Conservation (phyloP, 2,329 filamentous ascomycete genomes). For the Claviceps fusiformis region DNA sequence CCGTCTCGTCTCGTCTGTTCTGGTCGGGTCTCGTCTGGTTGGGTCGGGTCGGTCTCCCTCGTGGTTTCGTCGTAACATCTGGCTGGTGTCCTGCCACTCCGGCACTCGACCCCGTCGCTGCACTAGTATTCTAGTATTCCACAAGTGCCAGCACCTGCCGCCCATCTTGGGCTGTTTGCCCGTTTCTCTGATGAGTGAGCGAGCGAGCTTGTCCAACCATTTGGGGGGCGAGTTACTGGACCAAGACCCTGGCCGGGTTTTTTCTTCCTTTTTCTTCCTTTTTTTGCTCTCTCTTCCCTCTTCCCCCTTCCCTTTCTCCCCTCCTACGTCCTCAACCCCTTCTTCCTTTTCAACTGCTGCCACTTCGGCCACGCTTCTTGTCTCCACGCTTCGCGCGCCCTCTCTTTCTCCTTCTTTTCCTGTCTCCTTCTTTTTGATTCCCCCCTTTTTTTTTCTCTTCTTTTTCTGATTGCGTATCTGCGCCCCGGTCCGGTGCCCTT, state of each 20-base stretch:
- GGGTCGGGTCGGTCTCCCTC: too few relatives aligned
- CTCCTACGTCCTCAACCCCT: neutral
- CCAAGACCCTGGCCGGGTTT: neutral
- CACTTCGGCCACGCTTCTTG: neutral
- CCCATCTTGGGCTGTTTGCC: neutral
- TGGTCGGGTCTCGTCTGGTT: neutral
- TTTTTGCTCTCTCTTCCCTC: neutral
- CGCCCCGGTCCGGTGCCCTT: neutral
- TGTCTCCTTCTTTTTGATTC: neutral
- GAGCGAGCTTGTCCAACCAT: neutral
- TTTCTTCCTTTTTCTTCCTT: neutral
- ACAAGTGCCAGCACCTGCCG: neutral
- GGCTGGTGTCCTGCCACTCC: too few relatives aligned
- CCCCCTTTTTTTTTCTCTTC: neutral
- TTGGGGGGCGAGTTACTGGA: too few relatives aligned
- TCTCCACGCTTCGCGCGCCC: neutral
- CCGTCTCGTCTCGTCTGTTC: neutral
- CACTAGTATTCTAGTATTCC: neutral
- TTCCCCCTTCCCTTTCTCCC: too few relatives aligned
- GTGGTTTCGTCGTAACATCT: too few relatives aligned
- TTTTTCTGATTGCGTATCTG: neutral
- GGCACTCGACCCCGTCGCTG: neutral
- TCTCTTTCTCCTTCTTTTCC: neutral
- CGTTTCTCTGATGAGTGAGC: neutral
- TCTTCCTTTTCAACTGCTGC: neutral